Evolutionary conservation across 2,329 filamentous ascomycete genomes (phyloP).

Genomic region (Pseudogymnoascus destructans): DNA sequence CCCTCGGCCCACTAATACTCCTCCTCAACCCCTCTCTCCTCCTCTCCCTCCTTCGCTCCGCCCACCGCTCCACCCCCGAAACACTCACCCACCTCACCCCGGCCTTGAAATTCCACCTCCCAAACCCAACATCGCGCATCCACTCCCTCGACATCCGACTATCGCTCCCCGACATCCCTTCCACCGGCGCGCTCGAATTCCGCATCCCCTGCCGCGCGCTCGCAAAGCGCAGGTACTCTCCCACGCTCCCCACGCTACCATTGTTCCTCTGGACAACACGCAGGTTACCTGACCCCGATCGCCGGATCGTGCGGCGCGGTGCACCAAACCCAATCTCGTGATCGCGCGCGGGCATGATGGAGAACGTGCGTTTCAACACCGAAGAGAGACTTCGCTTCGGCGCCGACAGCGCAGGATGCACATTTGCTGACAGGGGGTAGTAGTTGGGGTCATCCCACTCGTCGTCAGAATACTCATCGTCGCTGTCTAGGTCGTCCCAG

Average conservation of each 20-base stretch:
- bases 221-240: constrained; percentile 13
- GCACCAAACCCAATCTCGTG: constrained; percentile 15
- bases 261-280: constrained; percentile 44
- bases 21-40: constrained; percentile 43
- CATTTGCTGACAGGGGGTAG: not conserved
- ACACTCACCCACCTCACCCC: constrained; percentile 36
- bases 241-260: constrained; percentile 18
- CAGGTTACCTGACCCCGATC: constrained; percentile 46
- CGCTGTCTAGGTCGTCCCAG: constrained; percentile 29
- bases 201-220: constrained; percentile 2
- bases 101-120: constrained; percentile 23
- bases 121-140: constrained; percentile 22
- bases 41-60: constrained; percentile 46
- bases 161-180: not conserved
- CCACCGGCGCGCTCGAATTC: not conserved
- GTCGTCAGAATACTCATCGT: constrained; percentile 22
- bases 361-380: constrained; percentile 39
- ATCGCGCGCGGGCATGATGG: constrained; percentile 41
- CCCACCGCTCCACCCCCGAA: constrained; percentile 39
- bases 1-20: constrained; percentile 46
- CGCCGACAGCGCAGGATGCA: constrained; percentile 26
- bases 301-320: constrained; percentile 41
- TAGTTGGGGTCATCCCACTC: constrained; percentile 11
- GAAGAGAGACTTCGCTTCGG: constrained; percentile 37
- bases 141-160: constrained; percentile 4